phyloP scores from a whole-genome alignment of 306 rosid species.

The Cicer arietinum region DNA sequence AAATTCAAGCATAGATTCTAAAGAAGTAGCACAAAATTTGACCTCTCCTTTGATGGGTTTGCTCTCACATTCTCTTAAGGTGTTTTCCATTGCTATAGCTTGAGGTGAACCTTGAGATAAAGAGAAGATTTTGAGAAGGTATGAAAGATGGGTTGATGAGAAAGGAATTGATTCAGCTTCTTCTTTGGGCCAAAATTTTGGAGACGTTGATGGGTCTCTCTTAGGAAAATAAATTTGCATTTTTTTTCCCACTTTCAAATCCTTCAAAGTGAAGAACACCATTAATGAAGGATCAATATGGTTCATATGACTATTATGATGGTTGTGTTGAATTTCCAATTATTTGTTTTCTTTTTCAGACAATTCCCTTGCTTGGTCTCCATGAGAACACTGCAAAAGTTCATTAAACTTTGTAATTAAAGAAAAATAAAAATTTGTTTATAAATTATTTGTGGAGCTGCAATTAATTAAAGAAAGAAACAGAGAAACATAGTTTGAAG shows the following conservation, averaged over 20 bases:
- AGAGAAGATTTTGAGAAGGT: constrained; percentile 59
- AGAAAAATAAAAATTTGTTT: not conserved
- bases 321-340: constrained; percentile 5
- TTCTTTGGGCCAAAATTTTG: constrained; percentile 55
- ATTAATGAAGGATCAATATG: constrained; percentile 55
- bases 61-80: constrained; percentile 62
- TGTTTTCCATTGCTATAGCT: constrained; percentile 69
- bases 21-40: constrained; percentile 71
- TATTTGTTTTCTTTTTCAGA: constrained; percentile 10
- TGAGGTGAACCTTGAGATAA: constrained; percentile 57
- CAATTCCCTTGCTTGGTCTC: constrained; percentile 41
- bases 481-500: not conserved
- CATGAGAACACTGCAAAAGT: constrained; percentile 46
- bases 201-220: constrained; percentile 61
- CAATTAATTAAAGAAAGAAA: not conserved
- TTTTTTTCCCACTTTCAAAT: constrained; percentile 57
- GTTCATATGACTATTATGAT: constrained; percentile 21
- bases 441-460: not conserved
- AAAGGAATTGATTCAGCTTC: constrained; percentile 67
- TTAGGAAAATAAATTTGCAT: constrained; percentile 70
- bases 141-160: constrained; percentile 54
- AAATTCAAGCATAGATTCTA: constrained; percentile 73
- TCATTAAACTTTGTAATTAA: not conserved
- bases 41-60: constrained; percentile 70
- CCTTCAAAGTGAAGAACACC: constrained; percentile 68